phyloP scores from a whole-genome alignment of 1,139 yeast genomes.

The Zygosaccharomyces pseudobailii region DNA sequence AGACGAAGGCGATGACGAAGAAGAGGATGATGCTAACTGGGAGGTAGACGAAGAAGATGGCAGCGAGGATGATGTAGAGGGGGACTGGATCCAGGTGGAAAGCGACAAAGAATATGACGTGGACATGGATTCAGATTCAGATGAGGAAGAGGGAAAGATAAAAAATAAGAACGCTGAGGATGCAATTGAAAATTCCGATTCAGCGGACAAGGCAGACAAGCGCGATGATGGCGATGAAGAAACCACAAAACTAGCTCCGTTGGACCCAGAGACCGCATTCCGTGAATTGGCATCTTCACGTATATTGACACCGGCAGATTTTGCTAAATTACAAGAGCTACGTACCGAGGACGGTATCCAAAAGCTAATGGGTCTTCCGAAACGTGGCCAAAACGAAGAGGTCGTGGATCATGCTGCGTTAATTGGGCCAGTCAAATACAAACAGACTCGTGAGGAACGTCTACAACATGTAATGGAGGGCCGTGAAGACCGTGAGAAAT shows the following conservation, averaged over 20 bases:
- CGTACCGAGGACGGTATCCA: conserved; percentile 79
- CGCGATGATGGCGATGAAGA: conserved; percentile 20
- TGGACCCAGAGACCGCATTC: conserved; percentile 45
- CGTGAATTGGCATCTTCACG: conserved; percentile 64
- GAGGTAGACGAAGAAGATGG: conserved; percentile 50
- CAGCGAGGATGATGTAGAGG: conserved; percentile 43
- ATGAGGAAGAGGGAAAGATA: conserved; percentile 35
- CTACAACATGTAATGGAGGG: conserved; percentile 85
- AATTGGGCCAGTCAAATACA: conserved; percentile 80
- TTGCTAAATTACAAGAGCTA: conserved; percentile 87
- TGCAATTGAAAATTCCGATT: conserved; percentile 37
- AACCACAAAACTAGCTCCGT: conserved; percentile 15
- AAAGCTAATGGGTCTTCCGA: conserved; percentile 54
- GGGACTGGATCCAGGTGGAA: conserved; percentile 53
- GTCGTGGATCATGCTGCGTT: conserved; percentile 73
- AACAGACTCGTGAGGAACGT: conserved; percentile 83
- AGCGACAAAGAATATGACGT: conserved; percentile 52
- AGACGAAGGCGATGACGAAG: conserved; percentile 58
- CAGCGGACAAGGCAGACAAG: conserved; percentile 31
- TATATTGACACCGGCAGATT: conserved; percentile 94
- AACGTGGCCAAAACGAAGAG: conserved; percentile 56
- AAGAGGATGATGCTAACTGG: conserved; percentile 56
- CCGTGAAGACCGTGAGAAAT: conserved; percentile 85
- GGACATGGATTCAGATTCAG: conserved; percentile 42
- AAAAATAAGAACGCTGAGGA: conserved; percentile 33